Evolutionary conservation across 345 rosid species (phyloP).

Genomic region (Limnanthes douglasii): DNA sequence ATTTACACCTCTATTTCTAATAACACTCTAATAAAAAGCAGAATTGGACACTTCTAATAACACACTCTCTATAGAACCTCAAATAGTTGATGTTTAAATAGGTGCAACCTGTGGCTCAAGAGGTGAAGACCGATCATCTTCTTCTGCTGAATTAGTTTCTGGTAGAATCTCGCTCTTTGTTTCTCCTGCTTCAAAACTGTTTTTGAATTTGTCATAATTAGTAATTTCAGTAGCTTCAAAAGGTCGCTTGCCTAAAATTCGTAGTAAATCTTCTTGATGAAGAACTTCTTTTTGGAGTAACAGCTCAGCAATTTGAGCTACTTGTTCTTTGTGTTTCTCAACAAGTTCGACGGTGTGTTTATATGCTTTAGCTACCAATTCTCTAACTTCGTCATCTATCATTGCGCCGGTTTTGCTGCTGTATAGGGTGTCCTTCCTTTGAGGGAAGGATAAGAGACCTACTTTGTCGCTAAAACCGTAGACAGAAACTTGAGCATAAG

Average conservation of each 20-base stretch:
- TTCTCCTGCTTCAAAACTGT: constrained; percentile 30
- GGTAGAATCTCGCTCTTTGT: no score
- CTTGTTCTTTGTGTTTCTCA: constrained; percentile 35
- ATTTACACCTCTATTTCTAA: no score
- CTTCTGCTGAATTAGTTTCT: constrained; percentile 18
- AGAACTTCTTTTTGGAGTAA: constrained; percentile 37
- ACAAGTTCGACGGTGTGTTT: constrained; percentile 21
- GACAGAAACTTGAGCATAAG: constrained; percentile 34
- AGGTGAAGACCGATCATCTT: constrained; percentile 35
- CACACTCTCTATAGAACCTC: no score
- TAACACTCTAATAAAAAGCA: no score
- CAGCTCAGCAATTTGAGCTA: constrained; percentile 32
- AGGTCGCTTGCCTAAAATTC: constrained; percentile 31
- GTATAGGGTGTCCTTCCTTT: constrained; percentile 23
- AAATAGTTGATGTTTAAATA: constrained; percentile 15
- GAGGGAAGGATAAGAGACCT: constrained; percentile 46
- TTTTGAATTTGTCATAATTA: constrained; percentile 28
- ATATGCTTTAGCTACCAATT: constrained; percentile 35
- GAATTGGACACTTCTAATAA: no score
- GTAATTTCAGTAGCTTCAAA: constrained; percentile 27
- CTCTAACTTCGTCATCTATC: constrained; percentile 31
- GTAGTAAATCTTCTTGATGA: constrained; percentile 32
- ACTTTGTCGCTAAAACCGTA: constrained; percentile 51
- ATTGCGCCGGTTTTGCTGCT: constrained; percentile 39
- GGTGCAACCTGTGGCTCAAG: constrained; percentile 65